A percentile compares a stretch with the other conserved stretches of the same genome.
Evolutionary conservation across 2,329 filamentous ascomycete genomes (phyloP).

Genomic region (Knoxdaviesia proteae): DNA sequence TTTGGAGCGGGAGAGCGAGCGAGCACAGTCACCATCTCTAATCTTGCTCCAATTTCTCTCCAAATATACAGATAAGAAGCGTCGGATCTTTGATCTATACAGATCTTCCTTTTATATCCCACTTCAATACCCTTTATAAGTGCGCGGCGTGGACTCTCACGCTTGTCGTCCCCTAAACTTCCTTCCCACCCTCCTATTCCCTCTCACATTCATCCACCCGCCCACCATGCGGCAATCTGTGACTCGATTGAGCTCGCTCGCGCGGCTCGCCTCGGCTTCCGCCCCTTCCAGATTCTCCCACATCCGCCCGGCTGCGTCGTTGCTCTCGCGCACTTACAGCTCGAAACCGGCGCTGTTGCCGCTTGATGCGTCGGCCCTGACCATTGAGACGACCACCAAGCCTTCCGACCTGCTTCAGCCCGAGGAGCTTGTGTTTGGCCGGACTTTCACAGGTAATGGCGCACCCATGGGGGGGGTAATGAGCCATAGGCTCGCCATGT

Average conservation of each 20-base stretch:
- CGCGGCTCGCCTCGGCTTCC: slow-evolving; percentile 1
- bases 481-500: background rate
- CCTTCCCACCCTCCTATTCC: background rate
- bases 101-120: background rate
- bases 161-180: background rate
- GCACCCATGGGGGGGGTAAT: background rate
- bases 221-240: slow-evolving; percentile 3
- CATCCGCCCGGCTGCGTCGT: background rate
- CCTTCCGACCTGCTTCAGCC: slow-evolving; percentile 58
- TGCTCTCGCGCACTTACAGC: slow-evolving; percentile 1
- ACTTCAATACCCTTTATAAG: too few relatives aligned
- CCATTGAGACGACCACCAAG: slow-evolving; percentile 49
- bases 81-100: background rate
- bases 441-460: slow-evolving; percentile 60
- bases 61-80: too few relatives aligned
- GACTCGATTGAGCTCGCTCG: slow-evolving; percentile 1
- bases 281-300: background rate
- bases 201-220: background rate
- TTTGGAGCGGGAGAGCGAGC: too few relatives aligned
- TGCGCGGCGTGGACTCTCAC: too few relatives aligned
- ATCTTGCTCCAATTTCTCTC: too few relatives aligned
- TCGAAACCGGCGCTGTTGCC: slow-evolving; percentile 33
- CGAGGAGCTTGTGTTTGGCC: slow-evolving; percentile 74
- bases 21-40: too few relatives aligned
- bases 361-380: slow-evolving; percentile 57